Conservation (phyloP, 352 stramenopile genomes). For the Globisporangium mamillatum region DNA sequence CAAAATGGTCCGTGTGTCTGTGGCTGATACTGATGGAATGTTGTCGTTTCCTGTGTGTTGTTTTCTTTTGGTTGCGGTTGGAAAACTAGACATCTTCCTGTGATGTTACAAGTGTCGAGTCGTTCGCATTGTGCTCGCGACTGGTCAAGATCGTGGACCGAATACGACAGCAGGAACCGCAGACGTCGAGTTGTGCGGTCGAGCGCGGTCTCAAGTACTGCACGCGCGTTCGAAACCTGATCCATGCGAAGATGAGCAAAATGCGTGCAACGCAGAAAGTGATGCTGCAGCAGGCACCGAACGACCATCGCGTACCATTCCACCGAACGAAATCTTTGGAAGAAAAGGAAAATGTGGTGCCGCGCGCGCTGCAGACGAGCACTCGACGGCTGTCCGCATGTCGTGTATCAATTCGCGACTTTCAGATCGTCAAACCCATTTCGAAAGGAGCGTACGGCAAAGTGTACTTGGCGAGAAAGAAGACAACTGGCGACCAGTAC, state of each 20-base stretch:
- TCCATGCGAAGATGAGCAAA: slow-evolving; percentile 87
- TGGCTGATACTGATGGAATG: not conserved
- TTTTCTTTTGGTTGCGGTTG: not conserved
- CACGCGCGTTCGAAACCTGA: slow-evolving; percentile 55
- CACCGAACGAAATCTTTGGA: slow-evolving; percentile 82
- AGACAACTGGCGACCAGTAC: slow-evolving; percentile 87
- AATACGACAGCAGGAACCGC: slow-evolving; percentile 56
- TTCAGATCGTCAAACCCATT: slow-evolving; percentile 89
- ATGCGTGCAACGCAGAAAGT: slow-evolving; percentile 82
- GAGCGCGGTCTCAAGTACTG: slow-evolving; percentile 62
- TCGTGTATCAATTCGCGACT: slow-evolving; percentile 78
- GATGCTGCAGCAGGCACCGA: slow-evolving; percentile 58
- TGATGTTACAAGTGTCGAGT: slow-evolving; percentile 70
- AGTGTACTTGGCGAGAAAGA: slow-evolving; percentile 86
- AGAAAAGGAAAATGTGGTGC: slow-evolving; percentile 39
- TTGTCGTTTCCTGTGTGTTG: slow-evolving; percentile 3
- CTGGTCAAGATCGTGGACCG: slow-evolving; percentile 78
- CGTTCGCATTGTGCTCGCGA: slow-evolving; percentile 70
- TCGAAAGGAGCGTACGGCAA: slow-evolving; percentile 89
- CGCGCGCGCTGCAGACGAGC: not conserved
- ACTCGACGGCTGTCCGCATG: slow-evolving; percentile 23
- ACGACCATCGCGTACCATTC: slow-evolving; percentile 38
- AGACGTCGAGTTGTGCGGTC: slow-evolving; percentile 39
- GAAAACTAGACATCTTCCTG: slow-evolving; percentile 50
- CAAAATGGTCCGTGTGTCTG: not conserved